A percentile compares a stretch with the other conserved stretches of the same genome.
These are phyloP conservation scores for Beta lomatogona DNA, from an alignment of 179 eudicot species.

Conservation along the genomic window DNA sequence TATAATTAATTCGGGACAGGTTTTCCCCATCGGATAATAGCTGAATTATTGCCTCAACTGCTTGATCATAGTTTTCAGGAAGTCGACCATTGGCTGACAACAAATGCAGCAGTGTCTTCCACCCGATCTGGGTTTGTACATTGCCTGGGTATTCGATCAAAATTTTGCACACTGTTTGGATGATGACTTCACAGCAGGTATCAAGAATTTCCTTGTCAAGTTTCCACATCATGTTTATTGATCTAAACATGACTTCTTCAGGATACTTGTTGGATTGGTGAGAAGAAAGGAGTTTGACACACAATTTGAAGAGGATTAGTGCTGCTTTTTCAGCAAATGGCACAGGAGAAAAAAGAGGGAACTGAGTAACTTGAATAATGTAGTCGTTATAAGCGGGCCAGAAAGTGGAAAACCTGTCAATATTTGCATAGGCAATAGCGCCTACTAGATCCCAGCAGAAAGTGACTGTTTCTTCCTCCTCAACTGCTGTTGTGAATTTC, in stretches of 20 bases:
- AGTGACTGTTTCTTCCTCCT: conserved; percentile 88
- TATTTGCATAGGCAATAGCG: conserved; percentile 47
- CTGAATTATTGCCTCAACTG: conserved; percentile 61
- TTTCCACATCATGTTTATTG: conserved; percentile 82
- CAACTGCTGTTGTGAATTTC: conserved; percentile 82
- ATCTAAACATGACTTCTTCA: conserved; percentile 78
- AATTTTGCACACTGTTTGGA: conserved; percentile 53
- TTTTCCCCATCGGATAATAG: conserved; percentile 51
- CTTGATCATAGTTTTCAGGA: conserved; percentile 76
- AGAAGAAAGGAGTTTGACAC: conserved; percentile 55
- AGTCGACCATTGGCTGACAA: conserved; percentile 72
- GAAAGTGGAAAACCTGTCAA: conserved; percentile 53
- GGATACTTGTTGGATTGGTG: conserved; percentile 46
- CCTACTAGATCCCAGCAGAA: conserved; percentile 90
- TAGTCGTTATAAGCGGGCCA: conserved; percentile 87
- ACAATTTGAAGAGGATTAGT: conserved; percentile 54
- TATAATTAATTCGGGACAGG: conserved; percentile 54
- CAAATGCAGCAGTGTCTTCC: conserved; percentile 75
- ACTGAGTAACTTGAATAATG: conserved; percentile 63
- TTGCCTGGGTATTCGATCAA: conserved; percentile 56
- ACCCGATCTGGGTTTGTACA: conserved; percentile 66
- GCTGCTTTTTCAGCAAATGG: conserved; percentile 85
- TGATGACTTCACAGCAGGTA: conserved; percentile 56
- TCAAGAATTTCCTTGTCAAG: conserved; percentile 79
- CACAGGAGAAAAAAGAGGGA: conserved; percentile 76